Percentiles rank a stretch among this genome's conserved stretches.
Evolutionary conservation across 495 filamentous ascomycete genomes (phyloP).

Genomic region (Hypoxylon trugodes): DNA sequence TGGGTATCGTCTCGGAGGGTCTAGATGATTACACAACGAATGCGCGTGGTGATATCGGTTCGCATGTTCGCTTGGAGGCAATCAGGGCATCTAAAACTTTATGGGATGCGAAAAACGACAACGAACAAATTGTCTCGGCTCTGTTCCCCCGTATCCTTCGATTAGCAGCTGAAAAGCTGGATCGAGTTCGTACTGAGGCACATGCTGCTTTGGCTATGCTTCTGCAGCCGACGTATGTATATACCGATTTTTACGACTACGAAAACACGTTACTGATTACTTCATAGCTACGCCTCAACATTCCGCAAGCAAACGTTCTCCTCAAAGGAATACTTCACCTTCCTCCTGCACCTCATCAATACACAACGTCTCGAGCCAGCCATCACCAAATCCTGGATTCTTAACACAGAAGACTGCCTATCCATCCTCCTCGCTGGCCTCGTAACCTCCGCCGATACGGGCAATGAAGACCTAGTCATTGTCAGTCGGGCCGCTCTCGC

Average conservation of each 20-base stretch:
- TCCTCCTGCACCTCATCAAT: slow-evolving; percentile 55
- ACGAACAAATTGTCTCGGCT: slow-evolving; percentile 32
- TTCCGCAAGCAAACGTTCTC: slow-evolving; percentile 53
- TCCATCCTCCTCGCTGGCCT: slow-evolving; percentile 73
- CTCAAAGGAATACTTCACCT: slow-evolving; percentile 60
- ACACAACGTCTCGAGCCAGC: slow-evolving; percentile 39
- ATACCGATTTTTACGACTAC: slow-evolving; percentile 3
- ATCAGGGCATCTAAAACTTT: slow-evolving; percentile 65
- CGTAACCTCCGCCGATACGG: slow-evolving; percentile 82
- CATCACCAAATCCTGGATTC: slow-evolving; percentile 15
- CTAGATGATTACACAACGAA: slow-evolving; percentile 91
- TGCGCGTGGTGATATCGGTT: slow-evolving; percentile 87
- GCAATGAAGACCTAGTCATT: slow-evolving; percentile 81
- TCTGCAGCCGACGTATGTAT: slow-evolving; percentile 46
- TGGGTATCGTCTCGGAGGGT: slow-evolving; percentile 56
- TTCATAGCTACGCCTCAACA: slow-evolving; percentile 33
- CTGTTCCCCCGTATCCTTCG: slow-evolving; percentile 65
- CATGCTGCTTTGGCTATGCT: slow-evolving; percentile 54
- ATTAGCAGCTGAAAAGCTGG: slow-evolving; percentile 85
- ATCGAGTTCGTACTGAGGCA: slow-evolving; percentile 81
- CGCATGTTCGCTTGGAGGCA: slow-evolving; percentile 79
- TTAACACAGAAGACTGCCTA: slow-evolving; percentile 44
- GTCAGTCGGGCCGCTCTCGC: slow-evolving; percentile 75
- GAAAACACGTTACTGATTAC: slow-evolving; percentile 11
- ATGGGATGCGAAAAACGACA: slow-evolving; percentile 44